Evolutionary conservation across 1,284 basidiomycete species (phyloP).

Genomic region (Termitomyces sp.): DNA sequence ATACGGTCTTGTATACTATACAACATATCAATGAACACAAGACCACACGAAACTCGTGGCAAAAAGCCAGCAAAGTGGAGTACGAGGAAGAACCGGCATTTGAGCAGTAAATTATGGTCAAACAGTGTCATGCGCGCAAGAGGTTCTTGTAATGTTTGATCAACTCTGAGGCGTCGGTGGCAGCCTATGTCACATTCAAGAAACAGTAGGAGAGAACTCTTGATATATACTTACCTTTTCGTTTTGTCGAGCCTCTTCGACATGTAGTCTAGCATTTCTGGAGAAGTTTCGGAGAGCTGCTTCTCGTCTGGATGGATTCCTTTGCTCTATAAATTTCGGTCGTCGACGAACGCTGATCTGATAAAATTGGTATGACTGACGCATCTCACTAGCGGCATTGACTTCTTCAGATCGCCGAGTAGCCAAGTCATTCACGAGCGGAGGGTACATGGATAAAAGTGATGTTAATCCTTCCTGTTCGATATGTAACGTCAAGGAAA

Average conservation of each 20-base stretch:
- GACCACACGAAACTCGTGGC: background rate
- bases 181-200: conserved; percentile 20
- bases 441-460: conserved; percentile 20
- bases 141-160: conserved; percentile 34
- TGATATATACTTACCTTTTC: conserved; percentile 26
- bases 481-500: background rate
- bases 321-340: conserved; percentile 21
- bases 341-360: background rate
- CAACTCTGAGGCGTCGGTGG: conserved; percentile 31
- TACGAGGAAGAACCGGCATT: background rate
- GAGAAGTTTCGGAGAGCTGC: conserved; percentile 24
- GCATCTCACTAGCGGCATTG: conserved; percentile 25
- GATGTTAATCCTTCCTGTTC: conserved; percentile 19
- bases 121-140: conserved; percentile 17
- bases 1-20: conserved; percentile 4
- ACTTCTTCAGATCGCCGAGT: conserved; percentile 21
- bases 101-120: background rate
- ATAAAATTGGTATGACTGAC: conserved; percentile 18
- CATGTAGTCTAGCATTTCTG: conserved; percentile 24
- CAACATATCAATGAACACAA: background rate
- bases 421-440: conserved; percentile 23
- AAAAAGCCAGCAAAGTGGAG: background rate
- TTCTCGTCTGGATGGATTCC: conserved; percentile 20
- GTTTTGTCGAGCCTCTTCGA: conserved; percentile 27
- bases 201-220: background rate